Percentiles rank a stretch among this genome's conserved stretches.
Conservation (phyloP, 2,329 filamentous ascomycete genomes). For the Westerdykella aurantiaca region DNA sequence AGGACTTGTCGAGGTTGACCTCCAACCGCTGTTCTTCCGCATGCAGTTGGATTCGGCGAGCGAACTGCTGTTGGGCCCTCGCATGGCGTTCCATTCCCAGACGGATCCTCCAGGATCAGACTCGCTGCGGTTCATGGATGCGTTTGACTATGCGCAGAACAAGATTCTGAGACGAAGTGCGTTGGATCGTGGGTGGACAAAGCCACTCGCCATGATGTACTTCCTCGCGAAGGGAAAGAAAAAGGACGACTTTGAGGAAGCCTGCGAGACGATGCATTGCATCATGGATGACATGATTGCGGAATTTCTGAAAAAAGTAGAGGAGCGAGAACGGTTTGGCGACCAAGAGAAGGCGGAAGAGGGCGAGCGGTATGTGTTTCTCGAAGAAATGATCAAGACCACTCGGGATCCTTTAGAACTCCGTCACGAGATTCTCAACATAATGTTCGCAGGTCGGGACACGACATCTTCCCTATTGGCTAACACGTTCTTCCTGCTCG, state of each 20-base stretch:
- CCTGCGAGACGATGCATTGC: background rate
- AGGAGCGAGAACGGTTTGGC: conserved; percentile 36
- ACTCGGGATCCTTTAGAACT: conserved; percentile 34
- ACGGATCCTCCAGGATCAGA: conserved; percentile 4
- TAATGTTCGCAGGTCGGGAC: conserved; percentile 28
- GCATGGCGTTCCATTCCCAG: conserved; percentile 4
- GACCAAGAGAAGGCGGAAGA: conserved; percentile 3
- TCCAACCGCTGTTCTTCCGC: conserved; percentile 52
- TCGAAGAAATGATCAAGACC: conserved; percentile 33
- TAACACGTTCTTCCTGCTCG: conserved; percentile 28
- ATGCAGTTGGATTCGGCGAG: conserved; percentile 63
- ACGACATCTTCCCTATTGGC: conserved; percentile 26
- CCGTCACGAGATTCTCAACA: conserved; percentile 39
- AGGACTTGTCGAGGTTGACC: no score
- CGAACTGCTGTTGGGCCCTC: conserved; percentile 55
- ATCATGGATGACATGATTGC: background rate
- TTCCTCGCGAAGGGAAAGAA: background rate
- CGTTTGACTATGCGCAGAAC: background rate
- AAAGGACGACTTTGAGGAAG: background rate
- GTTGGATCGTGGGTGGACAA: background rate
- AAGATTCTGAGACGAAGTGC: background rate
- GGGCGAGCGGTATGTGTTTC: conserved; percentile 34
- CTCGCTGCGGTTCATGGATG: background rate
- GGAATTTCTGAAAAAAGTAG: conserved; percentile 40
- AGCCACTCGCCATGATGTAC: background rate